Evolutionary conservation across 768 basidiomycete species (phyloP).

Genomic region (Nidula microcarpa): DNA sequence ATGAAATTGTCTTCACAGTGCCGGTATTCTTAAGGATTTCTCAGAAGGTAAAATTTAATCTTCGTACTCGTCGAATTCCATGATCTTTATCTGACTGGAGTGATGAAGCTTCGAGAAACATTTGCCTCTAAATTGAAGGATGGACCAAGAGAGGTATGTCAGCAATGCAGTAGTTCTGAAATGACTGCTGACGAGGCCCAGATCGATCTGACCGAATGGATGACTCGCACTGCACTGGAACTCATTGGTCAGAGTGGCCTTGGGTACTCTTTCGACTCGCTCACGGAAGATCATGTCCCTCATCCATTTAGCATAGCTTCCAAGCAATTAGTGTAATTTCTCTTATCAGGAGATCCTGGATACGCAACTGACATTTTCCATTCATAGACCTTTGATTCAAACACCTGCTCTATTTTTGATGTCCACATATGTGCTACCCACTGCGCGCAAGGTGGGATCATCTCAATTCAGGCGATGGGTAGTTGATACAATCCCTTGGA

Average conservation of each 20-base stretch:
- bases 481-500: slow-evolving; percentile 27
- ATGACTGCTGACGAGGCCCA: slow-evolving; percentile 4
- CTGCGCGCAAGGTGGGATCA: slow-evolving; percentile 17
- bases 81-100: too few species aligned
- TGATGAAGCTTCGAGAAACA: slow-evolving; percentile 19
- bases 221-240: slow-evolving; percentile 41
- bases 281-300: slow-evolving; percentile 21
- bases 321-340: slow-evolving; percentile 25
- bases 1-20: slow-evolving; percentile 12
- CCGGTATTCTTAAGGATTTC: slow-evolving; percentile 30
- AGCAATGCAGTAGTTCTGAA: background rate
- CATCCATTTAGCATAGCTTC: slow-evolving; percentile 28
- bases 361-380: background rate
- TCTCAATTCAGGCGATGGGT: slow-evolving; percentile 26
- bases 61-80: background rate
- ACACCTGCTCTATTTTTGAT: slow-evolving; percentile 8
- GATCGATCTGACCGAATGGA: slow-evolving; percentile 32
- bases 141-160: slow-evolving; percentile 25
- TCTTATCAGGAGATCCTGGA: background rate
- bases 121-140: slow-evolving; percentile 20
- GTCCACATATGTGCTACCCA: slow-evolving; percentile 11
- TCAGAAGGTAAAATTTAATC: slow-evolving; percentile 15
- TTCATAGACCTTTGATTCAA: slow-evolving; percentile 5
- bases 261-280: slow-evolving; percentile 37
- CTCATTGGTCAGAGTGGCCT: slow-evolving; percentile 47